Conservation (phyloP, 441 rosid species). For the Isatis lusitanica region DNA sequence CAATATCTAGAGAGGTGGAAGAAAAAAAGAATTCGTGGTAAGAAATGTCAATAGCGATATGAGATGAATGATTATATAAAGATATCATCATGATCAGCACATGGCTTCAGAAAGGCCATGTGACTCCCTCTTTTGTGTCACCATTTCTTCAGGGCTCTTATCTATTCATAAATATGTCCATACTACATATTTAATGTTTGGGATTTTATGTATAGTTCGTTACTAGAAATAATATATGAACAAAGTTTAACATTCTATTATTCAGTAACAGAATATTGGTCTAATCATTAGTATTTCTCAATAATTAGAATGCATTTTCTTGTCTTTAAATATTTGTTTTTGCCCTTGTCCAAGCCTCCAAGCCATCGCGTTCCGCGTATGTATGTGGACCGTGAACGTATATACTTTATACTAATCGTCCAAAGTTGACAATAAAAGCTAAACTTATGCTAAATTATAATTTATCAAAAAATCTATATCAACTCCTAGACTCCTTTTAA, state of each 20-base stretch:
- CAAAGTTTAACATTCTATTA: constrained; percentile 19
- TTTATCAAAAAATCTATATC: background rate
- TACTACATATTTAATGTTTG: constrained; percentile 7
- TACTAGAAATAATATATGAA: constrained; percentile 24
- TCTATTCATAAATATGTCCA: constrained; percentile 26
- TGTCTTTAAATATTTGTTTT: constrained; percentile 1
- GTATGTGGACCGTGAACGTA: constrained; percentile 4
- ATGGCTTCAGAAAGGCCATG: constrained; percentile 41
- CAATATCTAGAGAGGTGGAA: background rate
- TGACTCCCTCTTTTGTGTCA: constrained; percentile 29
- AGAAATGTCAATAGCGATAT: constrained; percentile 29
- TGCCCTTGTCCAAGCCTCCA: constrained; percentile 13
- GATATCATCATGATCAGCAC: constrained; percentile 35
- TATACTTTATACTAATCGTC: background rate
- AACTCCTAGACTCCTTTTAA: background rate
- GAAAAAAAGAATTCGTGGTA: constrained; percentile 13
- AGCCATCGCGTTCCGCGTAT: constrained; percentile 20
- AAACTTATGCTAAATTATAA: background rate
- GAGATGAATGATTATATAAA: constrained; percentile 29
- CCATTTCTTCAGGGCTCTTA: constrained; percentile 33
- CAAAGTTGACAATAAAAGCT: background rate
- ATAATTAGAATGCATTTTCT: constrained; percentile 20
- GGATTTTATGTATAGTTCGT: constrained; percentile 10
- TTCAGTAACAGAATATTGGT: constrained; percentile 25
- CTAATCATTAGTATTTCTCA: constrained; percentile 34